Conservation (phyloP, 345 rosid genomes). For the Ailanthus altissimus region DNA sequence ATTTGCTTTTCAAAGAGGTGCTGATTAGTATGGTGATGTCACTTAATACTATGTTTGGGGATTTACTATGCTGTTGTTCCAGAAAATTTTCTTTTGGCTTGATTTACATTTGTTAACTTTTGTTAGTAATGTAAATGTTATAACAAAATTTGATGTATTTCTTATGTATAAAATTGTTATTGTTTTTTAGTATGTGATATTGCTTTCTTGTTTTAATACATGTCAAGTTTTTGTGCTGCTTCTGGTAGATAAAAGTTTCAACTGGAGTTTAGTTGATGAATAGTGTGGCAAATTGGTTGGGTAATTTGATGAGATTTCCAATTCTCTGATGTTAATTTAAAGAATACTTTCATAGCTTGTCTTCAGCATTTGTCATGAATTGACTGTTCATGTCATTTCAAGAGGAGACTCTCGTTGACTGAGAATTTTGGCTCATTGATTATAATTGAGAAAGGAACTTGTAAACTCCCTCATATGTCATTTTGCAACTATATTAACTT, state of each 20-base stretch:
- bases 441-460: neutral
- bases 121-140: neutral
- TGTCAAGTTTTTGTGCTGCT: neutral
- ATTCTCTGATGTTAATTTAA: neutral
- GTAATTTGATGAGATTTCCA: neutral
- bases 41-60: neutral
- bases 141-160: neutral
- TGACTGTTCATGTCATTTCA: neutral
- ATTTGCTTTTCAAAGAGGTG: neutral
- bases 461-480: neutral
- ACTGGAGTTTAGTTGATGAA: neutral
- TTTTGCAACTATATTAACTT: neutral
- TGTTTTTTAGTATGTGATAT: no score
- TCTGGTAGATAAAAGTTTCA: neutral
- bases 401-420: no score
- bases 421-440: neutral
- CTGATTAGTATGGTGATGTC: neutral
- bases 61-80: neutral
- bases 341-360: neutral
- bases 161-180: neutral
- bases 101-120: neutral
- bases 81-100: neutral
- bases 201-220: neutral
- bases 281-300: neutral
- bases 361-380: neutral